Percentiles rank a stretch among this genome's conserved stretches.
Evolutionary conservation across 2,329 filamentous ascomycete species (phyloP).

Genomic region (Monilinia fructicola): DNA sequence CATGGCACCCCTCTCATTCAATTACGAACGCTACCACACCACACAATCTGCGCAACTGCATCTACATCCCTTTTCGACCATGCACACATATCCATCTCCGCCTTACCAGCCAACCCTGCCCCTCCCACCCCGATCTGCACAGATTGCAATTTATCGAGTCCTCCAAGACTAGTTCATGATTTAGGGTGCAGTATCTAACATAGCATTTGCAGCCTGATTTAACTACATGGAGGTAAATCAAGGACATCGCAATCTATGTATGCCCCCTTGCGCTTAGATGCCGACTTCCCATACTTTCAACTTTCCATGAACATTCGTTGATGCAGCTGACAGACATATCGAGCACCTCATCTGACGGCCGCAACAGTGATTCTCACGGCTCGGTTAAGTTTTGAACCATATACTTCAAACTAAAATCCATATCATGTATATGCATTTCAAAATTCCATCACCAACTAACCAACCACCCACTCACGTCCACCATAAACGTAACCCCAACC

Average conservation of each 20-base stretch:
- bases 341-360: too few relatives aligned
- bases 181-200: not conserved
- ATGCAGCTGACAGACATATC: too few relatives aligned
- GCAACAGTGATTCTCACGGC: too few relatives aligned
- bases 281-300: too few relatives aligned
- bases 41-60: not conserved
- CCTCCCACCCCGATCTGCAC: not conserved
- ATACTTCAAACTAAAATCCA: too few relatives aligned
- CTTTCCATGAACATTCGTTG: not conserved
- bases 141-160: constrained; percentile 7
- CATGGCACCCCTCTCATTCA: not conserved
- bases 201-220: not conserved
- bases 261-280: too few relatives aligned
- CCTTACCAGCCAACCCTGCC: not conserved
- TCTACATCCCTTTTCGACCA: too few relatives aligned
- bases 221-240: too few relatives aligned
- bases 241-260: too few relatives aligned
- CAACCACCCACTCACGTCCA: not conserved
- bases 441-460: not conserved
- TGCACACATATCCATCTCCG: not conserved
- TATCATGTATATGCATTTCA: too few relatives aligned
- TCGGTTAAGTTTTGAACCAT: too few relatives aligned
- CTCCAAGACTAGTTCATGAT: not conserved
- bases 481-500: not conserved
- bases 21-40: not conserved